Evolutionary conservation across 192 early-diverging fungal species (phyloP).

Genomic region (Mortierella hygrophila): DNA sequence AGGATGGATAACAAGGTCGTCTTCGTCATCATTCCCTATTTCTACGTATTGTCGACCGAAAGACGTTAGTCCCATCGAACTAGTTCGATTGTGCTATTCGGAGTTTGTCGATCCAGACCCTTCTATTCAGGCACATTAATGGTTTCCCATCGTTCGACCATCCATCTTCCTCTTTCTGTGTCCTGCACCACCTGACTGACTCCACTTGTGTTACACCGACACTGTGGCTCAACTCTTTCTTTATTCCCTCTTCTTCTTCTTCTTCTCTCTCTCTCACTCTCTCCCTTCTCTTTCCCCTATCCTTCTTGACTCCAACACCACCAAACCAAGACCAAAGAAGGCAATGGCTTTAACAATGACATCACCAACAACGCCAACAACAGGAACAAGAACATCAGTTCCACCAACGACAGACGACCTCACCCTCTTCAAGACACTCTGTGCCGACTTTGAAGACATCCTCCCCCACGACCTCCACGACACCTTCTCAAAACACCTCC

Average conservation of each 20-base stretch:
- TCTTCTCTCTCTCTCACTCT: not conserved
- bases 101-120: too few relatives aligned
- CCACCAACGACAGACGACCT: not conserved
- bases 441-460: constrained; percentile 52
- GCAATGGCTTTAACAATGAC: not conserved
- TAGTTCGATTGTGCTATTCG: too few relatives aligned
- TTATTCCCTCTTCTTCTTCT: not conserved
- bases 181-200: not conserved
- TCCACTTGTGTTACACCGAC: not conserved
- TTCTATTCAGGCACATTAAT: too few relatives aligned
- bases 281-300: not conserved
- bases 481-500: constrained; percentile 22
- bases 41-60: not conserved
- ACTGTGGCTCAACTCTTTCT: not conserved
- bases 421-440: constrained; percentile 20
- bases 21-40: not conserved
- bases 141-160: too few relatives aligned
- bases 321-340: too few relatives aligned
- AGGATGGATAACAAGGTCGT: too few relatives aligned
- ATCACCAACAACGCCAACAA: not conserved
- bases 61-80: not conserved
- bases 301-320: not conserved
- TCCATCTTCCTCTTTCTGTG: not conserved
- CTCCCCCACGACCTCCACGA: constrained; percentile 24
- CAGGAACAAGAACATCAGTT: too few relatives aligned